phyloP scores from a whole-genome alignment of 371 early-diverging fungal species.

The Mucor saturninus region DNA sequence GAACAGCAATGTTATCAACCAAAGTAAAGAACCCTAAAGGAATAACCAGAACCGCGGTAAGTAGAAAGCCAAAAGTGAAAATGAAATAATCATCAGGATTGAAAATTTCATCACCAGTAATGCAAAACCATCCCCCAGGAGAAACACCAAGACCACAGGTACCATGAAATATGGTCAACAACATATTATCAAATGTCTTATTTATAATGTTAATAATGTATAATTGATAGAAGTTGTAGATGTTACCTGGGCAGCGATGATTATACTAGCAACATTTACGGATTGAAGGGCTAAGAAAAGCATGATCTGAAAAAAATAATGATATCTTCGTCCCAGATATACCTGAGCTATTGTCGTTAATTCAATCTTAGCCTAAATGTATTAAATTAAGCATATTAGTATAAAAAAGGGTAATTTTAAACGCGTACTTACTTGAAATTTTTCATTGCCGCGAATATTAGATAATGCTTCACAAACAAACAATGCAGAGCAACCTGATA shows the following conservation, averaged over 20 bases:
- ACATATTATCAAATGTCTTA: conserved; percentile 50
- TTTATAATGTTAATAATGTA: neutral
- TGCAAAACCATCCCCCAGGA: conserved; percentile 53
- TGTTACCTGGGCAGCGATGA: conserved; percentile 61
- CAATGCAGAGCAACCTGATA: conserved; percentile 61
- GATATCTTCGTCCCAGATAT: conserved; percentile 58
- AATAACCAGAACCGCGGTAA: conserved; percentile 56
- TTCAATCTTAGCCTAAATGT: conserved; percentile 51
- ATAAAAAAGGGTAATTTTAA: neutral
- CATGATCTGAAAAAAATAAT: conserved; percentile 57
- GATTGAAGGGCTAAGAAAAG: conserved; percentile 64
- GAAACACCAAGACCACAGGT: conserved; percentile 45
- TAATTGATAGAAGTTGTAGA: neutral
- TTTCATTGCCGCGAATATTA: conserved; percentile 76
- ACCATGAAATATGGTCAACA: conserved; percentile 46
- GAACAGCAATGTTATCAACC: conserved; percentile 62
- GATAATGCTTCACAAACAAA: conserved; percentile 84
- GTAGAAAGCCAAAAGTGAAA: conserved; percentile 57
- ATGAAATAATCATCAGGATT: conserved; percentile 53
- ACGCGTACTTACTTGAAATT: conserved; percentile 54
- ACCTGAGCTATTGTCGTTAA: conserved; percentile 62
- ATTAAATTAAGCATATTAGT: conserved; percentile 5
- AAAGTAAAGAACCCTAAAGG: conserved; percentile 62
- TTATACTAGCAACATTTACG: conserved; percentile 64
- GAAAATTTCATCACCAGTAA: conserved; percentile 51